Base-by-base conservation (phyloP, 2,329 filamentous ascomycete species). In the Nakataea oryzae region DNA sequence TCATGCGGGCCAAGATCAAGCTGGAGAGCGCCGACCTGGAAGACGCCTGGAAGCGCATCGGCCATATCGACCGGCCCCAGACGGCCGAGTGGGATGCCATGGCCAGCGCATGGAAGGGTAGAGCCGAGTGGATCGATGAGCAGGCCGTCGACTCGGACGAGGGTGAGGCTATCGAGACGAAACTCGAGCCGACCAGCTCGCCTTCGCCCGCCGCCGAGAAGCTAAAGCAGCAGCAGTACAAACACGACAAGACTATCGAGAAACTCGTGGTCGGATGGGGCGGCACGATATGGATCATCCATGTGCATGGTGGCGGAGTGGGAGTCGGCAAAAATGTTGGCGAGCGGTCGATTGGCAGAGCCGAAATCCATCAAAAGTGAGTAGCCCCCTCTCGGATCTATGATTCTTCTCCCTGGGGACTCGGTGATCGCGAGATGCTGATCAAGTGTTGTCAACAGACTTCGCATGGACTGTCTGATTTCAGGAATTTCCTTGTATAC, bases 401-500 rank as follows among this genome's bases (percentile, higher is more conserved):
- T 75, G 67, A 75, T 71, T 28, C n/a, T 65, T 60, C 29, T 29
- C 24, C 28, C 14, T 17, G 56, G 1, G 1, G 24, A 28, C 28
- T n/a, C 21, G 21, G n/a, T 28, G 12, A 26, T 30, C 7, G 21
- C n/a, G 59, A 3, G n/a, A 14, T 27, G 26, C 62, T 65, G 28
- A 62, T 26, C 7, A 11, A 3, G 3, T 11, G 7, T 26, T 27
- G 3, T 26, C 21, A 2, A 14, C 66, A 93, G 89, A 75, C 84
- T 97, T 75, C 90, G 92, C 70, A 96, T 95, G 76, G 95, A 99
- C 78, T 97, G 95, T 80, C 92, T 96, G 74, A 91, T 99, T 79
- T 96, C 95, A 72, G 95, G 95, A 70, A 89, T 99, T 75, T 96
- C 93, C 66, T 82, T 99, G 75, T 97, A 97, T 86, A 96, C 92